Base-by-base conservation (phyloP, 441 rosid species). In the Populus hybrid region DNA sequence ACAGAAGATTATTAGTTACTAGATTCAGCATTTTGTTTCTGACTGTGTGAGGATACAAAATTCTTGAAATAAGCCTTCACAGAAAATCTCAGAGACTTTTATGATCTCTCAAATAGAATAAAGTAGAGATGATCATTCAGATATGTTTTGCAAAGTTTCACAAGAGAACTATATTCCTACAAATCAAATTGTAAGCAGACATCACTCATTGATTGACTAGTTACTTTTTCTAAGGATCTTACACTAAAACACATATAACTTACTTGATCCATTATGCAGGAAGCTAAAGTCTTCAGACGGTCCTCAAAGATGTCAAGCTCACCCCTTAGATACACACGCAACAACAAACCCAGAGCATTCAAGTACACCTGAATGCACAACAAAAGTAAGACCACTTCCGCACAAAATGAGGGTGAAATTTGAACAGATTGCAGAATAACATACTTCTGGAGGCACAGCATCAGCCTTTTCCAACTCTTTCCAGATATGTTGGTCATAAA, bases 261-360 rank as follows among this genome's bases (percentile, higher is more conserved):
- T 78, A 92, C 99, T 79, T 86, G 84, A 82, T 91, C 86, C 36
- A 78, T 81, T 50, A 92, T 81, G 72, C 82, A 69, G 73, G 76
- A 83, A 70, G 91, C 87, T 74, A 92, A 84, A 72, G 76, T 79
- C 81, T 87, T 88, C 59, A 91, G 85, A 65, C 86, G 91, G 78
- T 90, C 90, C 74, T 77, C 85, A 82, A 86, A 87, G 72, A 78
- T 69, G 40, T 83, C 86, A 46, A 87, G 86, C 72, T 85, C 84
- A 78, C 84, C 95, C 61, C 93, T 85, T 66, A 91, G 86, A 78
- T 84, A 79, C 73, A 90, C 80, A 73, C 94, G 92, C 86, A 95
- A 75, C 77, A 89, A 82, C 85, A 95, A 83, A n/a, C 94, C 98
- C 40, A 94, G 78, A 69, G 94, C 94, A 85, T 94, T 92, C 76